Base-by-base conservation (phyloP, 192 early-diverging fungal genomes). In the Backusella macrospora region DNA sequence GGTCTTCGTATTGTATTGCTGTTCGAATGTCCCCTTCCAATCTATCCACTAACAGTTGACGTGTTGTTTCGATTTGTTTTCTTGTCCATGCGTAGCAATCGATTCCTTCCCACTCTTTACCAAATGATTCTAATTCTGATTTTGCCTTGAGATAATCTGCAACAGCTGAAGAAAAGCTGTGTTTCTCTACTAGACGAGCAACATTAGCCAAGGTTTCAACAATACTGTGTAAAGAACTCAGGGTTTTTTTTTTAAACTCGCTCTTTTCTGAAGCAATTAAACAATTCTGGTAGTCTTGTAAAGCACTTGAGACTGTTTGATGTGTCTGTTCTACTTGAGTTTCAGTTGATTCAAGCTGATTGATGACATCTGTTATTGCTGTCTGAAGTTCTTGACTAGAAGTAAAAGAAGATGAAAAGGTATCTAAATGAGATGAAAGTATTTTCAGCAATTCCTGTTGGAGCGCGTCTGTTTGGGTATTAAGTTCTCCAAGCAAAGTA, bases 371-470 rank as follows among this genome's bases (percentile, higher is more conserved):
- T n/a, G n/a, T 1, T 2, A 64, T 40, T 18, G 43, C 26, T n/a
- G 21, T 12, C 16, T 62, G 37, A 23, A 72, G 55, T 45, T 62
- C 16, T 14, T 72, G 55, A 15, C 52, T 64, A 18, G 38, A 40
- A 29, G 26, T 18, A 44, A 45, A 64, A 34, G 43, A 64, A 44
- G 71, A 21, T 16, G 71, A 72, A n/a, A 72, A 72, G 13, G 23
- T 29, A 9, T 72, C 71, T 9, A 72, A 26, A 23, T 72, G 38
- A 29, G 23, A 44, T 26, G 26, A 46, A 13, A 72, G 40, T 18
- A 45, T n/a, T 29, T 64, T 34, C 7, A 72, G 29, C 16, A 72
- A 62, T 44, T 72, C 55, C 6, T 46, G 40, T n/a, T 72, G 71
- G 40, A 72, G 48, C 71, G 71, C 55, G 62, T 47, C 44, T 15